Conservation (phyloP, 169 alveolate species). For the Perkinsus olseni region DNA sequence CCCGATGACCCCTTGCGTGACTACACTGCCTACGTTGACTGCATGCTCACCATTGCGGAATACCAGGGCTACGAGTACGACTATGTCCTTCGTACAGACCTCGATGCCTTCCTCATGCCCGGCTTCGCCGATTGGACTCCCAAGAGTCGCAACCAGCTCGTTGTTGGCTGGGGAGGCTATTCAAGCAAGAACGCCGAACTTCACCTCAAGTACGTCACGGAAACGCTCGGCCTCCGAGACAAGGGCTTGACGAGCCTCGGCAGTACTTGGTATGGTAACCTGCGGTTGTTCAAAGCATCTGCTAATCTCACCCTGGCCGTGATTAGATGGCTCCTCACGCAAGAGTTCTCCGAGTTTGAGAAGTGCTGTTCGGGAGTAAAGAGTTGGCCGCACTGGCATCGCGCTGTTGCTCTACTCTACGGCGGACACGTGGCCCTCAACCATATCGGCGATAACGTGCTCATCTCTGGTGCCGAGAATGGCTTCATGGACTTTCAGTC, state of each 20-base stretch:
- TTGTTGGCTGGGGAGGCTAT: not conserved
- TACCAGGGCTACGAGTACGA: not conserved
- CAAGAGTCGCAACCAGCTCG: not conserved
- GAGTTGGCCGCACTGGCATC: not conserved
- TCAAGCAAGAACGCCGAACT: not conserved
- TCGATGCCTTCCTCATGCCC: not conserved
- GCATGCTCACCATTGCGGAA: not conserved
- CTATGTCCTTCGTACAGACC: not conserved
- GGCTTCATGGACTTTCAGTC: not conserved
- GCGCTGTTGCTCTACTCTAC: not conserved
- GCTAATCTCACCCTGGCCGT: not conserved
- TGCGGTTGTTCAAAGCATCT: not conserved
- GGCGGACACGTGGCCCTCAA: not conserved
- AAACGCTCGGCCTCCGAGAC: not conserved
- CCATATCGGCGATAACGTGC: not conserved
- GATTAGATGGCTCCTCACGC: not conserved
- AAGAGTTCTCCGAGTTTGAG: not conserved
- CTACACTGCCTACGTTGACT: not conserved
- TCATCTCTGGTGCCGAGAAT: not conserved
- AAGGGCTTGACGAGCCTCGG: not conserved
- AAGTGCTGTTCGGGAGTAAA: not conserved
- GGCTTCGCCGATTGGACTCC: not conserved
- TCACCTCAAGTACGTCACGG: not conserved
- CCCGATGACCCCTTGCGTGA: not conserved
- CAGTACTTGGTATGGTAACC: not conserved